Base-by-base conservation (phyloP, 2,329 filamentous ascomycete genomes). In the Epichloe festucae region DNA sequence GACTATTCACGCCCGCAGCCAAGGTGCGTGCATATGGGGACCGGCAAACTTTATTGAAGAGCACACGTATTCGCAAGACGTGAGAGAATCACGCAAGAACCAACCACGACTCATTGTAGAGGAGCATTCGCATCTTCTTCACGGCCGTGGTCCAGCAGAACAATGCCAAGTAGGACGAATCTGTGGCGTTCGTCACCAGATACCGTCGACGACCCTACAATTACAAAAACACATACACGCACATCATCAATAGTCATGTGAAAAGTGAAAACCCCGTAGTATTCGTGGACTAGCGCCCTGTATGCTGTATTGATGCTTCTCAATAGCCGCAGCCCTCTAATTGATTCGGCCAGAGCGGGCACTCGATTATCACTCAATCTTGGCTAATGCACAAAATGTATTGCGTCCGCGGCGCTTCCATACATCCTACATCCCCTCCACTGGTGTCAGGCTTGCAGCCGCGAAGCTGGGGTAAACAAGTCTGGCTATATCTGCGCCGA, bases 301-400 rank as follows among this genome's bases (percentile, higher is more conserved):
- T 52, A 42, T 46, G 49, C 46, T 46, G 17, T 49, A 49, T 31
- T 35, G 46, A 46, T 42, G 7, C 35, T 35, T 45, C 41, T 35
- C 51, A 17, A 17, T 7, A 43, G 40, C 40, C 27, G 12, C 21
- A 27, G 27, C 31, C 46, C n/a, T 49, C 34, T 51, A 36, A 35
- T 47, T 21, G 36, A 43, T 15, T 41, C 35, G 49, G 49, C 42
- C 10, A 38, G 41, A 45, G 41, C 36, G 27, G 36, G 48, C 34
- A 42, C 41, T 45, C 48, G 27, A 45, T 27, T 3, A 10, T 31
- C 31, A 31, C n/a, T 45, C 48, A 50, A 50, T 50, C 48, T 50
- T 36, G 46, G 17, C 42, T 21, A 47, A 51, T 51, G 44, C 50
- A 47, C 50, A 42, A 51, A 43, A 46, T 45, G 23, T 46, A 12